Conservation (phyloP, 2,329 filamentous ascomycete genomes). For the Hypoxylon sp. region DNA sequence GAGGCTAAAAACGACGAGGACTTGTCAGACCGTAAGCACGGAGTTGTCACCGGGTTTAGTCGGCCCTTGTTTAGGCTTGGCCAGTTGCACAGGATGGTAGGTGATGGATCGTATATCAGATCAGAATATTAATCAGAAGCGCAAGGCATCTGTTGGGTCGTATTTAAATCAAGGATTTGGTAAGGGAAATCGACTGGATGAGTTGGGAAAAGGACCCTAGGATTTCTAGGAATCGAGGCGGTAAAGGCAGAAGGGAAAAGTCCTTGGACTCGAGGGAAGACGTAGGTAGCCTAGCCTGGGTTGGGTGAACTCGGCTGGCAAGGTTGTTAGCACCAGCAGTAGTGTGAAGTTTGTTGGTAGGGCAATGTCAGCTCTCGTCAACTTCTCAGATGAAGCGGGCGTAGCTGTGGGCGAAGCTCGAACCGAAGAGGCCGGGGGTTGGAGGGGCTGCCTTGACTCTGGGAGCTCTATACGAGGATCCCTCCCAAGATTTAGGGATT, state of each 20-base stretch:
- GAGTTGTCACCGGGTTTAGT: conserved; percentile 47
- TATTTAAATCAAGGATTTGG: conserved; percentile 25
- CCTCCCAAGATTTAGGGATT: conserved; percentile 6
- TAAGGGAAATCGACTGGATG: conserved; percentile 21
- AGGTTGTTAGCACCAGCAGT: conserved; percentile 18
- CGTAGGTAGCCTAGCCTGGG: conserved; percentile 41
- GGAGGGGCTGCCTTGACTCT: conserved; percentile 24
- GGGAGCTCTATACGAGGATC: conserved; percentile 43
- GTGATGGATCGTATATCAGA: conserved; percentile 47
- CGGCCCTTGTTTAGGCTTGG: conserved; percentile 44
- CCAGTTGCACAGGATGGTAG: conserved; percentile 44
- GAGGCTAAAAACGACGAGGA: conserved; percentile 44
- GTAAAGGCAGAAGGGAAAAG: conserved; percentile 37
- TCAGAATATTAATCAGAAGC: conserved; percentile 40
- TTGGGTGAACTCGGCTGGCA: conserved; percentile 39
- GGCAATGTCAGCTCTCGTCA: conserved; percentile 37
- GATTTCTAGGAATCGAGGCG: conserved; percentile 37
- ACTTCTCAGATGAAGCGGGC: conserved; percentile 42
- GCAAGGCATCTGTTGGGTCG: conserved; percentile 18
- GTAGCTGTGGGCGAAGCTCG: conserved; percentile 43
- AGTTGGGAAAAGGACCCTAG: conserved; percentile 30
- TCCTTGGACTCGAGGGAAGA: conserved; percentile 27
- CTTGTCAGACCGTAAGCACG: conserved; percentile 47
- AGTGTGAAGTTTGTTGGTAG: conserved; percentile 26
- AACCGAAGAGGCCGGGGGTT: conserved; percentile 39